Conservation (phyloP, 129 eudicot genomes). For the Helianthus tuberosus region DNA sequence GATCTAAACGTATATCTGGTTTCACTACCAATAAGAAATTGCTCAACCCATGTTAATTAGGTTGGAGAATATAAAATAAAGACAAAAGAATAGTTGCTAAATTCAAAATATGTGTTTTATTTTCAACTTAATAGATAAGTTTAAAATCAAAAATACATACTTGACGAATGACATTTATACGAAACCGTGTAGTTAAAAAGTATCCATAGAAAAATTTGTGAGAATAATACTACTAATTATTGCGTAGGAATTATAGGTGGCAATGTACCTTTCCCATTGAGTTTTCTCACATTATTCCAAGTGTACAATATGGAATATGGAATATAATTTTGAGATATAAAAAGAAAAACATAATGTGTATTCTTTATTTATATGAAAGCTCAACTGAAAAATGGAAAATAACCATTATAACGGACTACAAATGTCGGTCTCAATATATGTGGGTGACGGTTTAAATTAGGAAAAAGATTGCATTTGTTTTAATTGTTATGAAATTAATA, state of each 20-base stretch:
- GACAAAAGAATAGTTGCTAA: no score
- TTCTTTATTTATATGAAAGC: background rate
- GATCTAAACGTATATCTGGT: no score
- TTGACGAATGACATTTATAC: no score
- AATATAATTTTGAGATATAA: background rate
- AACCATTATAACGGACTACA: background rate
- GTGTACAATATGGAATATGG: background rate
- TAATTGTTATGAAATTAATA: background rate
- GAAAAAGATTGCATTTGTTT: background rate
- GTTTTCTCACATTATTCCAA: background rate
- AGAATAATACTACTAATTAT: background rate
- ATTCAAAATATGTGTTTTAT: no score
- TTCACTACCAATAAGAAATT: no score
- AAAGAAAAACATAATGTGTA: background rate
- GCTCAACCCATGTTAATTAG: no score
- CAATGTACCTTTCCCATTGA: background rate
- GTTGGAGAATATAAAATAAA: no score
- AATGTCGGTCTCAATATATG: constrained; percentile 13
- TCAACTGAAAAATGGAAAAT: background rate
- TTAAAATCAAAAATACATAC: no score
- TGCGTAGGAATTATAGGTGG: background rate
- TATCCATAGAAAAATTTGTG: background rate
- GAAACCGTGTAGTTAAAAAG: no score
- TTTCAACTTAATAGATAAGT: no score
- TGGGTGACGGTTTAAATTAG: constrained; percentile 1